Percentiles rank a stretch among this genome's conserved stretches.
Conservation (phyloP, 305 asterid species). For the Withania somnifera region DNA sequence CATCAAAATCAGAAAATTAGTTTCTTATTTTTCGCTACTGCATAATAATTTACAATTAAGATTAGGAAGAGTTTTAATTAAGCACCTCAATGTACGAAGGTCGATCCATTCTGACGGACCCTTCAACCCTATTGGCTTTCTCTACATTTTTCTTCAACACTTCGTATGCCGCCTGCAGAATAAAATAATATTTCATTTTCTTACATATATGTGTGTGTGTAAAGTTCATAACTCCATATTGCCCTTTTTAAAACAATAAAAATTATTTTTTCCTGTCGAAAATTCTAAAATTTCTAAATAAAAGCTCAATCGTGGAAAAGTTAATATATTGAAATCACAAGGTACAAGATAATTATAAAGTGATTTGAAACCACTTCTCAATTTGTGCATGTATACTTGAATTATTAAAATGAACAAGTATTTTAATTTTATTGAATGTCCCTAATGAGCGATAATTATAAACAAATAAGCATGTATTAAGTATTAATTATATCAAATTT, state of each 20-base stretch:
- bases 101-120: conserved; percentile 39
- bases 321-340: neutral
- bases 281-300: neutral
- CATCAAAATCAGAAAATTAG: neutral
- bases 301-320: neutral
- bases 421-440: too few relatives aligned
- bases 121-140: conserved; percentile 49
- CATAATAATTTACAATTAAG: neutral
- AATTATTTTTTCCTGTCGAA: neutral
- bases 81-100: conserved; percentile 56
- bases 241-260: neutral
- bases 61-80: neutral
- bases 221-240: neutral
- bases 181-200: neutral
- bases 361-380: too few relatives aligned
- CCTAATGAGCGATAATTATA: too few relatives aligned
- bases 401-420: too few relatives aligned
- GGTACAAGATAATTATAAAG: neutral
- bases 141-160: conserved; percentile 61
- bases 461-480: too few relatives aligned
- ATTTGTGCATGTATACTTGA: too few relatives aligned
- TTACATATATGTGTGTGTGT: neutral
- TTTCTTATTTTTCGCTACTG: neutral
- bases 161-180: conserved; percentile 45
- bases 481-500: neutral